These are phyloP conservation scores for Arxiozyma slooffiae DNA, from an alignment of 1,139 yeast genomes.

Conservation along the genomic window DNA sequence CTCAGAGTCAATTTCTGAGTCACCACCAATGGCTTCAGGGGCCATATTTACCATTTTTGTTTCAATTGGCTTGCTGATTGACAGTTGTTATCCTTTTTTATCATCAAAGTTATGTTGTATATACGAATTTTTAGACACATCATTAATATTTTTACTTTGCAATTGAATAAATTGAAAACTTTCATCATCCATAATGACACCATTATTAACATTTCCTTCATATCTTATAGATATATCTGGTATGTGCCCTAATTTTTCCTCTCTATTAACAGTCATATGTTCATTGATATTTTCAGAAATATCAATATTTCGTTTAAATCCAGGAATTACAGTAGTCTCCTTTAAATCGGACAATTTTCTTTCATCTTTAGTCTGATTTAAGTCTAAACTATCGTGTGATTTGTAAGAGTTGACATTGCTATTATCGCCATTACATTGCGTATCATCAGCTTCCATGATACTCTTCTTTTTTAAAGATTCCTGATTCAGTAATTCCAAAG, in stretches of 20 bases:
- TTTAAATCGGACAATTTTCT: background rate
- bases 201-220: background rate
- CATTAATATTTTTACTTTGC: background rate
- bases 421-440: background rate
- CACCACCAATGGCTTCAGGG: background rate
- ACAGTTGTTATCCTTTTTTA: background rate
- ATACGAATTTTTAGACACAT: background rate
- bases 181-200: conserved; percentile 5
- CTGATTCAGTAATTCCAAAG: background rate
- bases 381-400: background rate
- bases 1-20: background rate
- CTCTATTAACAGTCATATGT: background rate
- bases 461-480: background rate
- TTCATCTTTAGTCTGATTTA: background rate
- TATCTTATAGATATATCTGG: background rate
- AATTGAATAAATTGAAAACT: conserved; percentile 11
- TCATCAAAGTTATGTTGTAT: background rate
- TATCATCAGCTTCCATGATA: background rate
- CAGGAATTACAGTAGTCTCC: background rate
- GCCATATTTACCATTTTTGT: conserved; percentile 1
- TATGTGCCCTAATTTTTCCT: background rate
- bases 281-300: too few relatives aligned
- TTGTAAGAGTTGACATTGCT: background rate
- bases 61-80: conserved; percentile 1
- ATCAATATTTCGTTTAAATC: background rate